Percentiles rank a stretch among this genome's conserved stretches.
These are phyloP conservation scores for Claviceps africana DNA, from an alignment of 2,329 filamentous ascomycete genomes.

Conservation along the genomic window DNA sequence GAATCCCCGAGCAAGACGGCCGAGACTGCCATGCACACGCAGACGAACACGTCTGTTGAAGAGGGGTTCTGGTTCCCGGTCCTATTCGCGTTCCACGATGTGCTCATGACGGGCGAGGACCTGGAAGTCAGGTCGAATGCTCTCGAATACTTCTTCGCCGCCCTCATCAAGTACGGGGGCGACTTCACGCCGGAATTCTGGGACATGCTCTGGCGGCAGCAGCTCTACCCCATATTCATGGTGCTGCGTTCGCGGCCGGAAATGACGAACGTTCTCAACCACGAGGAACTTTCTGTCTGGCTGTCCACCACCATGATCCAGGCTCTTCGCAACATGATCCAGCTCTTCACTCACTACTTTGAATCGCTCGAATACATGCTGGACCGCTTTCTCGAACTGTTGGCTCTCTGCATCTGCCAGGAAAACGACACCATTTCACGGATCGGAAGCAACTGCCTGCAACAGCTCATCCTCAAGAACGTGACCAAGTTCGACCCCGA, in stretches of 20 bases:
- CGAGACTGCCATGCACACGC: conserved; percentile 23
- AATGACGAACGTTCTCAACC: conserved; percentile 87
- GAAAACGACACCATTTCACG: conserved; percentile 97
- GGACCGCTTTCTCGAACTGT: conserved; percentile 85
- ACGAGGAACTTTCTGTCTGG: conserved; percentile 97
- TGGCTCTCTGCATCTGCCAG: conserved; percentile 94
- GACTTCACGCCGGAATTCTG: conserved; percentile 91
- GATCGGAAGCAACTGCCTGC: conserved; percentile 95
- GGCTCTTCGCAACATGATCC: conserved; percentile 94
- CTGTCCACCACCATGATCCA: conserved; percentile 99
- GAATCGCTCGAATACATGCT: conserved; percentile 95
- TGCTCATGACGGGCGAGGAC: conserved; percentile 97
- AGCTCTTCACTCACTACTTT: conserved; percentile 97
- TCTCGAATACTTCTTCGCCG: conserved; percentile 92
- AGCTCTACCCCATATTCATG: conserved; percentile 97
- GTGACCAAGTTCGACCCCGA: conserved; percentile 76
- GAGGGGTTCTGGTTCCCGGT: conserved; percentile 99
- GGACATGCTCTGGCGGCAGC: conserved; percentile 95
- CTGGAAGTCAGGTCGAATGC: conserved; percentile 85
- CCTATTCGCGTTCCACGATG: conserved; percentile 95
- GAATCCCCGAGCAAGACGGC: conserved; percentile 30
- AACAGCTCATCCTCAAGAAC: conserved; percentile 92
- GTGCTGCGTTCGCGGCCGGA: conserved; percentile 92
- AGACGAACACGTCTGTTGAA: conserved; percentile 71
- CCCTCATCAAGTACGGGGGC: conserved; percentile 75